Conservation (phyloP, 2,329 filamentous ascomycete genomes). For the Fusarium penzigii region DNA sequence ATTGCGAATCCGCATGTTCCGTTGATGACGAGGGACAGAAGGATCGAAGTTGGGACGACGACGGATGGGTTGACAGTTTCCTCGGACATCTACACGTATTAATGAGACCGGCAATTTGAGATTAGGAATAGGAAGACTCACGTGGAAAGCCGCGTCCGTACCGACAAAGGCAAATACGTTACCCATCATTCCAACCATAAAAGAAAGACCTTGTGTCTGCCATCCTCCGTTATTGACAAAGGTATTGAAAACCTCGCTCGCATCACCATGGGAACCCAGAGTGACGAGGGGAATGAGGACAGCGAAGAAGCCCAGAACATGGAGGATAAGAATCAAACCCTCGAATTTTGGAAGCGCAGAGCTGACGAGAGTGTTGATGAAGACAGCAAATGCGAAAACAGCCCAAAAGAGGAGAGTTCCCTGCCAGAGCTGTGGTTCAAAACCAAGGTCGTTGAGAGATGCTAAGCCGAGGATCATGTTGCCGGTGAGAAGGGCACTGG, state of each 20-base stretch:
- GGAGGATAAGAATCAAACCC: slow-evolving; percentile 49
- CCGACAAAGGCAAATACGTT: slow-evolving; percentile 39
- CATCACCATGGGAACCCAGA: slow-evolving; percentile 33
- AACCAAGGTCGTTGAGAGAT: slow-evolving; percentile 36
- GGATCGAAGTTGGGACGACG: slow-evolving; percentile 52
- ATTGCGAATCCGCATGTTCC: slow-evolving; percentile 56
- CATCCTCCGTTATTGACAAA: slow-evolving; percentile 48
- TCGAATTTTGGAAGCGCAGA: slow-evolving; percentile 51
- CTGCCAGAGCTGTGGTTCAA: slow-evolving; percentile 46
- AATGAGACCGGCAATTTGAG: too few relatives aligned
- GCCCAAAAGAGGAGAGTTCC: slow-evolving; percentile 51
- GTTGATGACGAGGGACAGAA: slow-evolving; percentile 51
- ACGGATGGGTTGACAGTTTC: slow-evolving; percentile 49
- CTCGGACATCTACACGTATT: slow-evolving; percentile 40
- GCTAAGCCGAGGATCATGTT: slow-evolving; percentile 44
- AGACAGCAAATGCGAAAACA: slow-evolving; percentile 45
- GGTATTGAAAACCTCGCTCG: slow-evolving; percentile 43
- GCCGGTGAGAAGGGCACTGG: slow-evolving; percentile 44
- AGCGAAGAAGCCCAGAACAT: slow-evolving; percentile 41
- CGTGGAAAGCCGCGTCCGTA: slow-evolving; percentile 34
- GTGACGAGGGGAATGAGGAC: slow-evolving; percentile 33
- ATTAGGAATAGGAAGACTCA: slow-evolving; percentile 3
- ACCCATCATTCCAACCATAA: slow-evolving; percentile 46
- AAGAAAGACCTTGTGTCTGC: slow-evolving; percentile 44
- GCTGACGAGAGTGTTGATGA: slow-evolving; percentile 52